Base-by-base conservation (phyloP, 2,329 filamentous ascomycete species). In the Epichloe sp. region DNA sequence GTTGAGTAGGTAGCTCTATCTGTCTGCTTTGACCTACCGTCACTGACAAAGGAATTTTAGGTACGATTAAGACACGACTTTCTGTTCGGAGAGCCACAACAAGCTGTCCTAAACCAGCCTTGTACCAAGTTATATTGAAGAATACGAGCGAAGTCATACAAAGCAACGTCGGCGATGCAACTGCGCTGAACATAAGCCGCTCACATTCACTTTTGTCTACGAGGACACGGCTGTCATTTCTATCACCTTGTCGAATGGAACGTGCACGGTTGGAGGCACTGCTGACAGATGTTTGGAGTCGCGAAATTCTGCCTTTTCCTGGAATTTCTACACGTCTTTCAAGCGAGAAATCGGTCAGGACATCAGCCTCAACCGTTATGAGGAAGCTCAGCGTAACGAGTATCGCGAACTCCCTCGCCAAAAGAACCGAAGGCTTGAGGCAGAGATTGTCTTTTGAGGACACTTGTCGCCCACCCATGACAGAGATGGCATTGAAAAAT, bases 341-440 rank as follows among this genome's bases (percentile, higher is more conserved):
- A 70, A 69, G 85, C 59, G 80, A 95, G 59, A 80, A 86, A 60
- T 71, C 88, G 3, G 83, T 93, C 45, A 77, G 86, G 48, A 80
- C 79, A 41, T 88, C 85, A n/a, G 86, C 89, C 12, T 88, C 87
- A 37, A 86, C 86, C 1, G 80, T 95, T 62, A 95, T 95, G 71
- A 79, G 89, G 49, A 94, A 90, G 63, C 76, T 96, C 55, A 95
- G 87, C 66, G 83, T 88, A 60, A 83, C 85, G 47, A 89, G 83
- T 64, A 85, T 93, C 56, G 78, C 86, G 14, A 84, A 79, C 57
- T 85, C 85, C 46, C 90, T 94, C 62, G 78, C 80, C 38, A 86
- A 83, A 58, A 80, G 85, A 52, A 85, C 86, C 1, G 74, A 73
- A 40, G 86, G 83, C 56, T 59, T 74, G 26, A 56, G 61, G 34